Base-by-base conservation (phyloP, 169 alveolate genomes). In the Eimeria acervulina region DNA sequence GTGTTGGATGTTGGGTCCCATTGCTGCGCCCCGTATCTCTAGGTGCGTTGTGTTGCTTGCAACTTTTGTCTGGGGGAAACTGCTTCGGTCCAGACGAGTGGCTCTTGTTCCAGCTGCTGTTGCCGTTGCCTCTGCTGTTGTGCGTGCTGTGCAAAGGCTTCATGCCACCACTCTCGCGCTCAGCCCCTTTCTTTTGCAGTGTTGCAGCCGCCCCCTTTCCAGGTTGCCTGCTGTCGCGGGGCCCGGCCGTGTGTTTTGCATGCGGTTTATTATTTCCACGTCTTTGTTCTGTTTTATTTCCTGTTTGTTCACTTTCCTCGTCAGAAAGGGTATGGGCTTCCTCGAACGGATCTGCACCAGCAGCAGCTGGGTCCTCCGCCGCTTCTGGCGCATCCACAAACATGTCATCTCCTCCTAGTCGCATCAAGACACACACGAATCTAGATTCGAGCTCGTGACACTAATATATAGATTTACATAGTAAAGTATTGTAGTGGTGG, bases 351-450 rank as follows among this genome's bases (percentile, higher is more conserved):
- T 85, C 93, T 28, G 80, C 80, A n/a, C 17, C 33, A 47, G 80
- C 80, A 17, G 93, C 93, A 38, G 28, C 81, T 31, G 80, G 7
- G 17, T 61, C 93, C 44, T 52, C 74, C 61, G 33, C 61, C 38
- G 61, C 93, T 38, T 59, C 81, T 15, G 26, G 40, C 28, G 80
- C 93, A 85, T 55, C 93, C 55, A 85, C 93, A 61, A 85, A 59
- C 93, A 85, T 85, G 80, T 85, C 93, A 17, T 85, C 93, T n/a
- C 93, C 63, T 15, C 81, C 93, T 85, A n/a, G 52, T 19, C 59
- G 31, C 61, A 76, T 21, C 87, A 40, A 5, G 10, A 13, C 26
- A 68, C 44, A 31, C 80, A 33, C 23, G 21, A 1, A 23, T 17
- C 47, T 26, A 28, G 10, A 12, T 23, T 28, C 44, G 10, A 7